These are phyloP conservation scores for Kwoniella sp. DNA, from an alignment of 768 basidiomycete species.

Conservation along the genomic window DNA sequence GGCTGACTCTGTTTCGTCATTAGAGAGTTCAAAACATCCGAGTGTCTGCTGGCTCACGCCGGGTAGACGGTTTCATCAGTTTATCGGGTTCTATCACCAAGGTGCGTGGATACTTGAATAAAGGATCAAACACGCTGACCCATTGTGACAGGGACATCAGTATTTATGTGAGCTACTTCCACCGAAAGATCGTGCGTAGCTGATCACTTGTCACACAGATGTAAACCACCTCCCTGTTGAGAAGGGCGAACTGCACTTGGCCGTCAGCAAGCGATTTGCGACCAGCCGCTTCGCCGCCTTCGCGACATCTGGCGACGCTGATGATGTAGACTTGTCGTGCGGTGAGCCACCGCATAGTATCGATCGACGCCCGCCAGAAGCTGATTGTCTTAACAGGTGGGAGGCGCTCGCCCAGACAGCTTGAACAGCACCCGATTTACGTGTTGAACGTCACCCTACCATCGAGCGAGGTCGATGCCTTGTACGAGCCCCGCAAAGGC, in stretches of 20 bases:
- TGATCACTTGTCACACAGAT: conserved; percentile 18
- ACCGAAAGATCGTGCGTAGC: background rate
- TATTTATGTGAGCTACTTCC: conserved; percentile 66
- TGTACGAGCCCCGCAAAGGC: conserved; percentile 72
- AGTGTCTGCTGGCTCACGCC: conserved; percentile 55
- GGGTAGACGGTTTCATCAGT: conserved; percentile 77
- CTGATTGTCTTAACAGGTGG: conserved; percentile 51
- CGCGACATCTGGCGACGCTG: conserved; percentile 5
- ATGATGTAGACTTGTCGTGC: conserved; percentile 5
- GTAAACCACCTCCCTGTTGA: conserved; percentile 33
- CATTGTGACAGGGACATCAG: conserved; percentile 72
- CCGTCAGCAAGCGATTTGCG: conserved; percentile 25
- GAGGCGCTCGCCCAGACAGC: conserved; percentile 72
- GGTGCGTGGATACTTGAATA: no score
- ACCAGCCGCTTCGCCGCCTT: conserved; percentile 20
- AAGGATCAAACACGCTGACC: no score
- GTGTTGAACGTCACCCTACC: conserved; percentile 72
- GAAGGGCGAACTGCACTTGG: conserved; percentile 24
- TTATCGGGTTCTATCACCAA: conserved; percentile 69
- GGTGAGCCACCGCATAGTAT: no score
- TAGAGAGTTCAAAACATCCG: conserved; percentile 63
- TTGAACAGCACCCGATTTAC: conserved; percentile 74
- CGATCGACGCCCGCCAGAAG: no score
- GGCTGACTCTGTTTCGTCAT: no score
- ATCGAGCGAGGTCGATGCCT: conserved; percentile 65